These are phyloP conservation scores for Myxozyma monticola DNA, from an alignment of 805 yeast species.

Conservation along the genomic window DNA sequence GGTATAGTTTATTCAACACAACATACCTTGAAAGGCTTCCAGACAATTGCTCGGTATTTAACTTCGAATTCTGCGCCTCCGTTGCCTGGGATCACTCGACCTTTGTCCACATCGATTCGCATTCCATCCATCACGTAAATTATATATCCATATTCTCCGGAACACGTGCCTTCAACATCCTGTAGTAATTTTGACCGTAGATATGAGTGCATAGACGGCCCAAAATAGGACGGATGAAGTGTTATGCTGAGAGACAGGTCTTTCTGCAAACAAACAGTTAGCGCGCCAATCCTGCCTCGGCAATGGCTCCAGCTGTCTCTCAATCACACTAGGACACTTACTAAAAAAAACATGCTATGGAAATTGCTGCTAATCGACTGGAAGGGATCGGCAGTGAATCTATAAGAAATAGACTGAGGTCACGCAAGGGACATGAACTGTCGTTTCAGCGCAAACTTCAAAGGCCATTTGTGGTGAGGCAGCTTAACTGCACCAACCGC, in stretches of 20 bases:
- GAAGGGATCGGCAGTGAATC: too few species aligned
- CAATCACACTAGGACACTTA: too few species aligned
- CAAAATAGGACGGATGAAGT: slow-evolving; percentile 95
- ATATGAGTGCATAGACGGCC: slow-evolving; percentile 95
- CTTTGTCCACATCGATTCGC: slow-evolving; percentile 93
- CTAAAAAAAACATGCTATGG: too few species aligned
- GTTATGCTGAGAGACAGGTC: slow-evolving; percentile 90
- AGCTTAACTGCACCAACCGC: too few species aligned
- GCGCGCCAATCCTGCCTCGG: not conserved
- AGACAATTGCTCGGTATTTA: slow-evolving; percentile 92
- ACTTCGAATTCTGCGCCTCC: slow-evolving; percentile 97
- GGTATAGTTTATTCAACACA: not conserved
- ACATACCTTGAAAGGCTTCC: slow-evolving; percentile 84
- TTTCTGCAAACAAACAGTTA: slow-evolving; percentile 45
- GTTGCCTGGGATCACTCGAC: slow-evolving; percentile 82
- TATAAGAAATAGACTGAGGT: too few species aligned
- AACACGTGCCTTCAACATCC: slow-evolving; percentile 98
- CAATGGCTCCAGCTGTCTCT: too few species aligned
- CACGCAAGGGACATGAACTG: too few species aligned
- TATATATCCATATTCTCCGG: slow-evolving; percentile 97
- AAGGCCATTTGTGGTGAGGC: too few species aligned
- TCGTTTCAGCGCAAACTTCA: too few species aligned
- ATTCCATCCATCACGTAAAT: slow-evolving; percentile 93
- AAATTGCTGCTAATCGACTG: too few species aligned
- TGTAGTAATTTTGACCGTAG: slow-evolving; percentile 84